Base-by-base conservation (phyloP, 805 yeast species). In the Candida ortonii region DNA sequence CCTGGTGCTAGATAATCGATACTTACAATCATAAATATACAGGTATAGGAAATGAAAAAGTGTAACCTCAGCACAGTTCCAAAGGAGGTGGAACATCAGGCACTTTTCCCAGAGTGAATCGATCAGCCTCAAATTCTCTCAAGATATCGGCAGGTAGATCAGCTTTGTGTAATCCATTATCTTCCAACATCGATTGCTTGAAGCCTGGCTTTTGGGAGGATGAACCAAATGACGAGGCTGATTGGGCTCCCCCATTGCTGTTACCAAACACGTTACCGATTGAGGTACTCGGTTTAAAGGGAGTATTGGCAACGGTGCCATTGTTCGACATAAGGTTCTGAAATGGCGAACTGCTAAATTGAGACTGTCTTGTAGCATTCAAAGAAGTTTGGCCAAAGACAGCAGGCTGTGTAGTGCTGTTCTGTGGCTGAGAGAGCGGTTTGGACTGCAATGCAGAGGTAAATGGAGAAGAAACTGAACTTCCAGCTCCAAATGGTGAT, bases 41-140 rank as follows among this genome's bases (percentile, higher is more conserved):
- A 18, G 10, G n/a, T n/a, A n/a, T n/a, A 28, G 22, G 22, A n/a
- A 14, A 7, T 30, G 16, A 13, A 26, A 32, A 16, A 25, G 13
- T 10, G 19, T 13, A 7, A 36, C 13, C 4, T 34, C 33, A 62
- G 39, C 71, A 62, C 24, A 71, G 52, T 34, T 65, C 68, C 7
- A 67, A 25, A 2, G 93, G 88, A 5, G 94, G 93, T 3, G 87
- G 78, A 5, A 76, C 48, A 39, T 82, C 90, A 0, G 94, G 94
- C 2, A 84, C 75, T 16, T 60, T 57, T 0, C 89, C 90, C 20
- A 83, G 48, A n/a, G 57, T 51, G 44, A 84, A 84, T 4, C 39
- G 34, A 0, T 50, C 45, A 1, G 73, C 64, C 41, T 66, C 52
- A 53, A 84, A 86, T 15, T 70, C 69, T 5, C 59, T 63, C 7